Base-by-base conservation (phyloP, 768 basidiomycete species). In the Mycena alexandri region DNA sequence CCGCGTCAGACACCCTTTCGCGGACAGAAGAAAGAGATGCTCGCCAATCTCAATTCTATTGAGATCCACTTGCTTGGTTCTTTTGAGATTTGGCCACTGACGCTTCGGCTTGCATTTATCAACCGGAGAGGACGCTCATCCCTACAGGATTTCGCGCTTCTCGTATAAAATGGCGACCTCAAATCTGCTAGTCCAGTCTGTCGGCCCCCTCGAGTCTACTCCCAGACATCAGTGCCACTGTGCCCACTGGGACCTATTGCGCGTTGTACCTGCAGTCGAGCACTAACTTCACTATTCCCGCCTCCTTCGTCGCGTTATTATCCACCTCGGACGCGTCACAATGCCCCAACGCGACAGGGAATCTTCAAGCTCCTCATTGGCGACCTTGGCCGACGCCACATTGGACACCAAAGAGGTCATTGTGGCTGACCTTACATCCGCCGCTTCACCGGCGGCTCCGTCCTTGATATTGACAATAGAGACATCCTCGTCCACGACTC, bases 1-100 rank as follows among this genome's bases (percentile, higher is more conserved):
- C 43, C n/a, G 51, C 61, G 54, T 60, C 62, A 67, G 62, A 62
- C 36, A 13, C 13, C 47, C 42, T 62, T 72, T 72, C 65, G 65
- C 57, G n/a, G 21, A 22, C 55, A 74, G 75, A 73, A 71, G 63
- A 71, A 71, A 76, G 53, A 67, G 66, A 75, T 75, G 11, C 70
- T 80, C 78, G 77, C 77, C 69, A 79, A 82, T 80, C 81, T 78
- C 73, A 68, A 74, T 75, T 78, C 77, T 69, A 74, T 72, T 73
- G 59, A 41, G 53, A 54, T 19, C 14, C 41, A 42, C 24, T 42
- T n/a, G n/a, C n/a, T n/a, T n/a, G n/a, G n/a, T n/a, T 59, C 44
- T 44, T 47, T 63, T 54, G 29, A 56, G 59, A 65, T 51, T 48
- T 21, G 34, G 29, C 51, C 33, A 41, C 29, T 29, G 29, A 55